Evolutionary conservation across 2,329 filamentous ascomycete genomes (phyloP).

Genomic region (Boeremia lycopersici): DNA sequence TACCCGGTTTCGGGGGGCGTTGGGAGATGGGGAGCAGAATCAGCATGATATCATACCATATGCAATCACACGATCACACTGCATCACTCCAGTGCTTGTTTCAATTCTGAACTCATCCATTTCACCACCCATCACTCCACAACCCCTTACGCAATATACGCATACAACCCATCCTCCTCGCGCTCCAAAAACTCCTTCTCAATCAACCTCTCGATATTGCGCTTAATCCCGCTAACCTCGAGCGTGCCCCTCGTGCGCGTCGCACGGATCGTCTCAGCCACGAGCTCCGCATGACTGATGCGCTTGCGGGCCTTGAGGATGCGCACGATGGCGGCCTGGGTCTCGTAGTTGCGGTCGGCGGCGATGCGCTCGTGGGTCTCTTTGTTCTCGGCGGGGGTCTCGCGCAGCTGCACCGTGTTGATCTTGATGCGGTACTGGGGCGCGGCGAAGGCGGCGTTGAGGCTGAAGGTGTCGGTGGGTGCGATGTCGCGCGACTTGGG

Average conservation of each 20-base stretch:
- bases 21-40: too few relatives aligned
- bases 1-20: too few relatives aligned
- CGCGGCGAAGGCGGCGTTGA: constrained; percentile 79
- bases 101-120: neutral
- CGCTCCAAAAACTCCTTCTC: constrained; percentile 49
- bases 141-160: constrained; percentile 51
- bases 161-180: constrained; percentile 50
- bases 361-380: constrained; percentile 89
- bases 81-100: too few relatives aligned
- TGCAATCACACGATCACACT: neutral
- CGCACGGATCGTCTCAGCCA: constrained; percentile 89
- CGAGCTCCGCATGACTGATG: constrained; percentile 84
- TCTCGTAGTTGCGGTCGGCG: constrained; percentile 92
- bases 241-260: constrained; percentile 86
- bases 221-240: constrained; percentile 88
- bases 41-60: too few relatives aligned
- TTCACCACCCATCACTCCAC: neutral
- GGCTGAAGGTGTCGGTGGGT: constrained; percentile 78
- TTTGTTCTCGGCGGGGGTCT: constrained; percentile 93
- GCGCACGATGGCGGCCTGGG: constrained; percentile 92
- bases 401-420: constrained; percentile 97
- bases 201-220: constrained; percentile 87
- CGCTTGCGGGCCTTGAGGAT: constrained; percentile 95
- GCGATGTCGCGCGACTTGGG: constrained; percentile 84
- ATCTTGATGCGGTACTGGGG: constrained; percentile 93